Percentiles rank a stretch among this genome's conserved stretches.
phyloP scores from a whole-genome alignment of 2,329 filamentous ascomycete genomes.

The Aspergillus japonicus region DNA sequence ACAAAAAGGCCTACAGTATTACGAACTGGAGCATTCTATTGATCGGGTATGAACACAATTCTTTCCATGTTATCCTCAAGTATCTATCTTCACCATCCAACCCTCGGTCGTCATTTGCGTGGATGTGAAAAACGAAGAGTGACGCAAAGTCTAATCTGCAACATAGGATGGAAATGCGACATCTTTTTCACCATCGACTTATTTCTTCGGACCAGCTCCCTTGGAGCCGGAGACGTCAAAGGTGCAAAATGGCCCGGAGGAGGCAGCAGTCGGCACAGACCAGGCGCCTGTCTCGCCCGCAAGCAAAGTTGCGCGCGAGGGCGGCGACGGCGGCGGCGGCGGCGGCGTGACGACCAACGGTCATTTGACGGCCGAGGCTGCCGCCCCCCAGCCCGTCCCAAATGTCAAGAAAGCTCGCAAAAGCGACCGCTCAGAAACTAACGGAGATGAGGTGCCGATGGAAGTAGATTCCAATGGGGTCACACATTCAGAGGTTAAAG shows the following conservation, averaged over 20 bases:
- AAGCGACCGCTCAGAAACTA: slow-evolving; percentile 29
- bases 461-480: slow-evolving; percentile 43
- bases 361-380: slow-evolving; percentile 30
- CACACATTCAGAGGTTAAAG: slow-evolving; percentile 27
- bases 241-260: slow-evolving; percentile 24
- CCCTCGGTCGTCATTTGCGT: slow-evolving; percentile 6
- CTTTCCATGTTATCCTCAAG: neutral
- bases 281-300: slow-evolving; percentile 31
- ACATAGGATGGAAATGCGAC: slow-evolving; percentile 40
- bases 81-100: neutral
- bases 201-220: slow-evolving; percentile 49
- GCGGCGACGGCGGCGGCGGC: slow-evolving; percentile 13
- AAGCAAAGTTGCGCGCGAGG: slow-evolving; percentile 37
- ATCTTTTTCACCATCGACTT: slow-evolving; percentile 38
- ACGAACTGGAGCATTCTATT: slow-evolving; percentile 51
- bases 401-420: slow-evolving; percentile 38
- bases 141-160: slow-evolving; percentile 19
- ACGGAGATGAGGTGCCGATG: slow-evolving; percentile 38
- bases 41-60: slow-evolving; percentile 45
- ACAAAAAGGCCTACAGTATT: slow-evolving; percentile 61
- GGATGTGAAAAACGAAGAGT: neutral
- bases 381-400: slow-evolving; percentile 24
- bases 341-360: slow-evolving; percentile 30
- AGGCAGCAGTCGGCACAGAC: slow-evolving; percentile 30
- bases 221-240: slow-evolving; percentile 33